Evolutionary conservation across 768 basidiomycete species (phyloP), one percentile per base, ranked within the genome.

Genomic region (Hygrophorus pudorinus): DNA sequence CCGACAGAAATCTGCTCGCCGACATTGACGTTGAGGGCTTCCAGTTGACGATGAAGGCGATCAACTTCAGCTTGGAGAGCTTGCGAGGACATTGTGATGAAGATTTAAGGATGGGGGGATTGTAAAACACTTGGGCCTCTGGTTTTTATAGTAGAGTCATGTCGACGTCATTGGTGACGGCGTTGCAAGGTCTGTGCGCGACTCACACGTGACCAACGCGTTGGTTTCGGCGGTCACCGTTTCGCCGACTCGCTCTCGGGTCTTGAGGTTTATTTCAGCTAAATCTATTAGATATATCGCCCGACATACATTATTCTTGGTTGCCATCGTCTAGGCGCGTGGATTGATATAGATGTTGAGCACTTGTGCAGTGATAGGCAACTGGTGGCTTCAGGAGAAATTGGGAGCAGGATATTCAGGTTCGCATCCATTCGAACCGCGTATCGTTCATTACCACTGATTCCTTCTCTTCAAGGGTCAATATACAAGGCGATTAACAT

Each of bases 341-440:
- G 7, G 24, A 24, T 24, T 24, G 24, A 24, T 24, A 24, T 24
- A 24, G 24, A 24, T 24, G 24, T 3, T 24, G 4, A 7, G 24
- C 1, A 20, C 12, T 18, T 20, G 16, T 24, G 6, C 14, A 21
- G 38, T 39, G 16, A 41, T 41, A 29, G 40, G 40, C 17, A 41
- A 41, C 40, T 41, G 40, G 40, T 55, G 51, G 45, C 56, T 87
- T 28, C 66, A 69, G 16, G 68, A 76, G 30, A 67, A 65, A 13
- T 65, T 87, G 21, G 84, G 84, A 17, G 78, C 81, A 36, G 84
- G 84, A 2, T 86, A 80, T 55, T 85, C 83, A 48, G 84, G 84
- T 78, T 46, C 46, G 68, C 56, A 13, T 28, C 8, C 42, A 38
- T 9, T 17, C 36, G n/a, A 18, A n/a, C n/a, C 20, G 11, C 21